Evolutionary conservation across 352 stramenopile genomes (phyloP), one percentile per base, ranked within the genome.

Genomic region (Phytopythium boreale): DNA sequence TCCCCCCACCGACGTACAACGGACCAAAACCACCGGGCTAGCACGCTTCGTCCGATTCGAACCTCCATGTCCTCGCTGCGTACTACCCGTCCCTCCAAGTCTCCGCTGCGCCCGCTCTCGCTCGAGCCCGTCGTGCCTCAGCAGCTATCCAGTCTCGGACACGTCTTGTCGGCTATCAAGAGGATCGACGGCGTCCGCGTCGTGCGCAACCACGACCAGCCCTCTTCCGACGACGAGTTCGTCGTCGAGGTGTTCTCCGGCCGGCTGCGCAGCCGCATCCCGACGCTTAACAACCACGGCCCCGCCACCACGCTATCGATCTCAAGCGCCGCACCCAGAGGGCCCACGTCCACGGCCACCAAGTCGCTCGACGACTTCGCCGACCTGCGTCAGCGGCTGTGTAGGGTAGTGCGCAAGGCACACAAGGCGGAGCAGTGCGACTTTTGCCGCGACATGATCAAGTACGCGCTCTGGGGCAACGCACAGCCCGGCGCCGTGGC

Each of bases 151-250:
- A 47, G 56, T 14, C 53, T 57, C 9, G 52, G 62, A 26, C 69
- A 61, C 31, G 52, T 52, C 34, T 29, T 72, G 20, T 51, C 71
- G 43, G 53, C 63, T 14, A 61, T 75, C 36, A 72, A 75, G 34
- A 72, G 58, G 53, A 68, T 75, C 50, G 62, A 70, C 29, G 39
- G 56, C n/a, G 43, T 75, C 12, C 69, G 69, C 24, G 66, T 75
- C 10, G 47, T 66, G 1, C 49, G 58, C 36, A 62, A 67, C 36
- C 60, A 34, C 12, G 46, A 37, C 22, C 14, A 4, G 10, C 11
- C 11, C 11, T 20, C 24, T 20, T 10, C 8, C 26, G 24, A 9
- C 24, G 12, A 3, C 49, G 31, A 56, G 49, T 37, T 22, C 49
- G 2, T 19, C 10, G 49, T 56, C 49, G 24, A 56, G 12, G 26